phyloP scores from a whole-genome alignment of 2,329 filamentous ascomycete genomes.

The Pyrenophora tritici-repentis region DNA sequence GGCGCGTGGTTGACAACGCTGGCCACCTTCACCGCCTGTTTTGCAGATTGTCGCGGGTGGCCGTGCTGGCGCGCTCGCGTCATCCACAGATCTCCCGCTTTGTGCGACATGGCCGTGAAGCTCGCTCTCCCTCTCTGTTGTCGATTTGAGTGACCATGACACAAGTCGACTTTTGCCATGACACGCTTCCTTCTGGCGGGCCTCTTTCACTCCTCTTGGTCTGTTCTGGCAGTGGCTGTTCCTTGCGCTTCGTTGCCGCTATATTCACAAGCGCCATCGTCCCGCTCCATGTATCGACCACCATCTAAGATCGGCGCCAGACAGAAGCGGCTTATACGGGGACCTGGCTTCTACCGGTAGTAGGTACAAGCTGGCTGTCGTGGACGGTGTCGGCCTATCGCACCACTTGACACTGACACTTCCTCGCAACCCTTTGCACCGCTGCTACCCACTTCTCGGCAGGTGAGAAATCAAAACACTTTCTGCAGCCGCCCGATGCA shows the following conservation, averaged over 20 bases:
- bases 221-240: not conserved
- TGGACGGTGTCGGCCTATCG: conserved; percentile 35
- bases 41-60: conserved; percentile 34
- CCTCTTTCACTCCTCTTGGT: conserved; percentile 1
- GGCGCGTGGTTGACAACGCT: conserved; percentile 30
- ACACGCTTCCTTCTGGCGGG: not conserved
- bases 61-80: conserved; percentile 28
- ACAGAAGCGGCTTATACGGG: conserved; percentile 28
- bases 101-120: conserved; percentile 25
- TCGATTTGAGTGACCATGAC: not conserved
- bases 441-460: conserved; percentile 16
- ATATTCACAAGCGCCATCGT: conserved; percentile 14
- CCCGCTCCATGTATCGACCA: conserved; percentile 27
- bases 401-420: conserved; percentile 9
- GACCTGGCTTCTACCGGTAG: conserved; percentile 28
- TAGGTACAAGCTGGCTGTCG: conserved; percentile 29
- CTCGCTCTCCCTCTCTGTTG: conserved; percentile 4
- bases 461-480: conserved; percentile 23
- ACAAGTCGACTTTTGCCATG: too few species aligned
- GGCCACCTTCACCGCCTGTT: conserved; percentile 28
- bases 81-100: conserved; percentile 30
- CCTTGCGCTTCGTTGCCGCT: conserved; percentile 13
- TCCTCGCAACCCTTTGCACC: conserved; percentile 18
- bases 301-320: conserved; percentile 39
- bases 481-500: conserved; percentile 23